Evolutionary conservation across 2,329 filamentous ascomycete genomes (phyloP).

Genomic region (Xylariaceae sp.): DNA sequence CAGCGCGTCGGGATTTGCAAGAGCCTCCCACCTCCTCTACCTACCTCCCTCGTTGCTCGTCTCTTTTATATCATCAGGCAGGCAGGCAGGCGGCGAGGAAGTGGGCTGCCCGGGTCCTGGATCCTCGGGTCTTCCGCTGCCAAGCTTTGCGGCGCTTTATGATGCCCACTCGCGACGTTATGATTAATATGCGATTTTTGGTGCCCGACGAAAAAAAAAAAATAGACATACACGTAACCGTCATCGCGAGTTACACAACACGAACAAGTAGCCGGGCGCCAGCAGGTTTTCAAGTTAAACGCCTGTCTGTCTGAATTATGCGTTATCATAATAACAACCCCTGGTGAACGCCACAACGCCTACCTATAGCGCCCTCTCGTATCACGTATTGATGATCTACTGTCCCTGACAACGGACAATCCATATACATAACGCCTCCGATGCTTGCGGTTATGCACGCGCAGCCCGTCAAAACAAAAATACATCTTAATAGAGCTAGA

Average conservation of each 20-base stretch:
- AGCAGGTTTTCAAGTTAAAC: neutral
- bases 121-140: too few species aligned
- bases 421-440: neutral
- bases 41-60: too few species aligned
- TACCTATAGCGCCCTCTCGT: neutral
- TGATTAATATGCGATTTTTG: too few species aligned
- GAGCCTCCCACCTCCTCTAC: too few species aligned
- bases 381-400: neutral
- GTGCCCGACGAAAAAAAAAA: too few species aligned
- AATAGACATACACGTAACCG: too few species aligned
- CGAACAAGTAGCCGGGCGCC: neutral
- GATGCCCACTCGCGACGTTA: too few species aligned
- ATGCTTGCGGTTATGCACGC: neutral
- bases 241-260: neutral
- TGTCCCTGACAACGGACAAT: neutral
- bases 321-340: neutral
- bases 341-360: neutral
- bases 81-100: too few species aligned
- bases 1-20: too few species aligned
- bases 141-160: too few species aligned
- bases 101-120: too few species aligned
- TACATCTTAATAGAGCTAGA: constrained; percentile 1
- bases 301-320: neutral
- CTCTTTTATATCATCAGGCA: too few species aligned
- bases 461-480: neutral